These are phyloP conservation scores for Ustilago lituana DNA, from an alignment of 1,284 basidiomycete species.

Conservation along the genomic window DNA sequence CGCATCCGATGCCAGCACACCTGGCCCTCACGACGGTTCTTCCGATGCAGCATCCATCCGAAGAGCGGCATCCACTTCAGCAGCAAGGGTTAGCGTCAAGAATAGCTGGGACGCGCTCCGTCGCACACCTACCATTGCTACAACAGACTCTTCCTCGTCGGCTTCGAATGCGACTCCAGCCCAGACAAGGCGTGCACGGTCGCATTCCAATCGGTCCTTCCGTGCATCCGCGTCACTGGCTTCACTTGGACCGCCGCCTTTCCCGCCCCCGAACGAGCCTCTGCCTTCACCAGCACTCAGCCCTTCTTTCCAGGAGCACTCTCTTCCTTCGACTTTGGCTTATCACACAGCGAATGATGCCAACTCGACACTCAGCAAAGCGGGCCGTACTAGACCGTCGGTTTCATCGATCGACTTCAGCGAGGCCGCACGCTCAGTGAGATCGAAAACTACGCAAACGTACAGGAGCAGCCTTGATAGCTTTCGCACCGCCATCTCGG, in stretches of 20 bases:
- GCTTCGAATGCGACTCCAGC: constrained; percentile 13
- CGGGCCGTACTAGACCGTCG: constrained; percentile 14
- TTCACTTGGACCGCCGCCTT: constrained; percentile 36
- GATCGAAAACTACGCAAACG: constrained; percentile 23
- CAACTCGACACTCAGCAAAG: constrained; percentile 9
- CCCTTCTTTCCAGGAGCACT: constrained; percentile 26
- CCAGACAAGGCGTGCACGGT: constrained; percentile 26
- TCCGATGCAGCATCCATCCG: constrained; percentile 20
- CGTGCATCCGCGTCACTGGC: constrained; percentile 31
- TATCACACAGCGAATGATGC: constrained; percentile 26
- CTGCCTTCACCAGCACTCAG: constrained; percentile 38
- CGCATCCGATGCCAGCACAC: neutral
- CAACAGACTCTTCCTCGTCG: constrained; percentile 8
- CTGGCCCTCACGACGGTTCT: constrained; percentile 5
- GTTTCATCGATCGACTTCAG: constrained; percentile 34
- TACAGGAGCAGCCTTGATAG: constrained; percentile 34
- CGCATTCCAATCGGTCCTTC: constrained; percentile 30
- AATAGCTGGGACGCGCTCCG: constrained; percentile 26
- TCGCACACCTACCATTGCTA: constrained; percentile 23
- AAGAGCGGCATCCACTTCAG: constrained; percentile 27
- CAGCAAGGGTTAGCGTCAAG: constrained; percentile 8
- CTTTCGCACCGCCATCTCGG: constrained; percentile 41
- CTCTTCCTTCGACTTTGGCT: constrained; percentile 21
- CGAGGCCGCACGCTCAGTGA: constrained; percentile 19
- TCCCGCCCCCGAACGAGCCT: constrained; percentile 46